Evolutionary conservation across 2,329 filamentous ascomycete genomes (phyloP), one percentile per base, ranked within the genome.

Genomic region (Paracoccidioides brasiliensis): DNA sequence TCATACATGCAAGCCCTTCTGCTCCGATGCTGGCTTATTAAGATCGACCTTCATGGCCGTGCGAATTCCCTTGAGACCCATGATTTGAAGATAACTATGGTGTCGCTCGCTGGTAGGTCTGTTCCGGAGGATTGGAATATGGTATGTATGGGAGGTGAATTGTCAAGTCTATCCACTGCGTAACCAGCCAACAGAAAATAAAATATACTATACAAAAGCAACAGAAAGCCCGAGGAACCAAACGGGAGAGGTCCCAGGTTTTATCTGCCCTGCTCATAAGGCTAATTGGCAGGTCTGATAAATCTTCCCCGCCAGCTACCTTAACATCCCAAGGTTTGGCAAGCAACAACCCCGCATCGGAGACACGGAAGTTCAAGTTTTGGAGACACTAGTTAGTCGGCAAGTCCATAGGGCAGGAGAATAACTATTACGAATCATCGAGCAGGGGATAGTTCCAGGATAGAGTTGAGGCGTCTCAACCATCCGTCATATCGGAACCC

Each of bases 41-140:
- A 90, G 74, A 64, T 85, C 83, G 45, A 91, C 85, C 67, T 85
- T 85, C 55, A 85, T 80, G 15, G 83, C 84, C 40, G 83, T 87
- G 56, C 88, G 81, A 61, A 91, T 83, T 50, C 63, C 67, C 38
- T 67, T 70, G 53, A 64, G 55, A 54, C 69, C 69, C 72, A 74
- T 74, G 32, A 35, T 61, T 50, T n/a, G 35, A 28, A 12, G 15
- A 40, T 43, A 33, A 14, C n/a, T 0, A 2, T 8, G n/a, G 12
- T 4, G 6, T 22, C 14, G 6, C 14, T 40, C 22, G 22, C 9
- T n/a, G n/a, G 22, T 22, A 22, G 22, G 1, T 22, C 22, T 22
- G 2, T 22, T 22, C 22, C 22, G 22, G 2, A 22, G 22, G 4
- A 4, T 44, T 10, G 7, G 7, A 44, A 7, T 44, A 15, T 22